Evolutionary conservation across 306 rosid species (phyloP).

Genomic region (Cicer bijugum): DNA sequence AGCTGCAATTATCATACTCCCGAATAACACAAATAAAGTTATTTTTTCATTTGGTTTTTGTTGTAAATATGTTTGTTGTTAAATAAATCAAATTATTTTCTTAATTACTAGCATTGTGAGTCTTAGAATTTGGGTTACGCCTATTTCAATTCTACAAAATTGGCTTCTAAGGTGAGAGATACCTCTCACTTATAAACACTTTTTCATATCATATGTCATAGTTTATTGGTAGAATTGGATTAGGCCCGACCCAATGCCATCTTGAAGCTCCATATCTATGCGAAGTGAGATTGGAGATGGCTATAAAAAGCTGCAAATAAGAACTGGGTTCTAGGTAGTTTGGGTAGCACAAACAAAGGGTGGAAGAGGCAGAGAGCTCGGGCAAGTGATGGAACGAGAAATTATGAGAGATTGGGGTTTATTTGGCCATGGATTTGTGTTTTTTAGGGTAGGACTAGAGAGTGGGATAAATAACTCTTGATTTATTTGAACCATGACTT

Average conservation of each 20-base stretch:
- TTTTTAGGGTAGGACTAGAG: background rate
- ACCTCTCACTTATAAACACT: background rate
- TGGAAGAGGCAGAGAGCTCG: background rate
- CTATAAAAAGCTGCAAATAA: background rate
- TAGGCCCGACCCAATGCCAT: background rate
- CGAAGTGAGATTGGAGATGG: background rate
- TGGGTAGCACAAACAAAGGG: background rate
- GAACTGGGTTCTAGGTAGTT: background rate
- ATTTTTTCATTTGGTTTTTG: background rate
- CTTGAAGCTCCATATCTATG: background rate
- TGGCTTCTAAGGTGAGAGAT: background rate
- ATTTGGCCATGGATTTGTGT: background rate
- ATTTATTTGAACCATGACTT: background rate
- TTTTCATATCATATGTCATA: background rate
- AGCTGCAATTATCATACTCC: background rate
- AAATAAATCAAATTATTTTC: background rate
- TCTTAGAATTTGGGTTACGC: background rate
- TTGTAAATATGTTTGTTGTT: background rate
- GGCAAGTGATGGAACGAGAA: background rate
- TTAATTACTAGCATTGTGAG: background rate
- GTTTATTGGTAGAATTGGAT: background rate
- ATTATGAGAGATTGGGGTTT: background rate
- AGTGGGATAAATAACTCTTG: background rate
- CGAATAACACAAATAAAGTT: background rate
- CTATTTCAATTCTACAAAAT: background rate